Conservation (phyloP, 371 early-diverging fungal genomes). For the Massospora cicadina region DNA sequence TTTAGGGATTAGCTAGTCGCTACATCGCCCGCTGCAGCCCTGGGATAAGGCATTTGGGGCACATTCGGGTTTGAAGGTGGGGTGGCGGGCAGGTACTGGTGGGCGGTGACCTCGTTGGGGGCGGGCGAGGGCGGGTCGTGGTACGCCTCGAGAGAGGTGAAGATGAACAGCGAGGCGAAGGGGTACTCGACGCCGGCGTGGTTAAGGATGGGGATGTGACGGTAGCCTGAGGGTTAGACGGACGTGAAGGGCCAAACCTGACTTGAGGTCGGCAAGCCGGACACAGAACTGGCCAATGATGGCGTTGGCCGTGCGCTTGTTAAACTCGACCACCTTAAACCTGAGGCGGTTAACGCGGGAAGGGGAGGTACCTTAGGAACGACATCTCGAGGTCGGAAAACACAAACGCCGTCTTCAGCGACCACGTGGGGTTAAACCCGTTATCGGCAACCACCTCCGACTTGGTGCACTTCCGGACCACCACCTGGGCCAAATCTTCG, state of each 20-base stretch:
- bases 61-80: too few relatives aligned
- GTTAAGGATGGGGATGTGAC: conserved; percentile 5
- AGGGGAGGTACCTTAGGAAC: conserved; percentile 23
- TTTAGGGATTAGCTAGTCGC: too few relatives aligned
- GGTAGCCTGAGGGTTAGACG: neutral
- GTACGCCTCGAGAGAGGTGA: neutral
- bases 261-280: neutral
- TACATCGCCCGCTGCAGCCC: too few relatives aligned
- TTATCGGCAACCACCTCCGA: conserved; percentile 22
- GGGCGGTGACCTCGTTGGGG: neutral
- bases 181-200: neutral
- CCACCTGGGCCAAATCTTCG: conserved; percentile 19
- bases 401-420: conserved; percentile 26
- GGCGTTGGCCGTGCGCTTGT: neutral
- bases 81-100: neutral
- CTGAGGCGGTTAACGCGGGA: neutral
- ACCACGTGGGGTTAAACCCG: conserved; percentile 44
- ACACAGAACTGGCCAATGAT: conserved; percentile 3
- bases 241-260: neutral
- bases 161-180: conserved; percentile 8
- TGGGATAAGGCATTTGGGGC: too few relatives aligned
- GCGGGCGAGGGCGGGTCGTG: neutral
- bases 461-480: conserved; percentile 17
- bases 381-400: conserved; percentile 27
- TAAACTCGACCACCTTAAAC: conserved; percentile 6